Conservation (phyloP, 768 basidiomycete genomes). For the Pleurotus djamor region DNA sequence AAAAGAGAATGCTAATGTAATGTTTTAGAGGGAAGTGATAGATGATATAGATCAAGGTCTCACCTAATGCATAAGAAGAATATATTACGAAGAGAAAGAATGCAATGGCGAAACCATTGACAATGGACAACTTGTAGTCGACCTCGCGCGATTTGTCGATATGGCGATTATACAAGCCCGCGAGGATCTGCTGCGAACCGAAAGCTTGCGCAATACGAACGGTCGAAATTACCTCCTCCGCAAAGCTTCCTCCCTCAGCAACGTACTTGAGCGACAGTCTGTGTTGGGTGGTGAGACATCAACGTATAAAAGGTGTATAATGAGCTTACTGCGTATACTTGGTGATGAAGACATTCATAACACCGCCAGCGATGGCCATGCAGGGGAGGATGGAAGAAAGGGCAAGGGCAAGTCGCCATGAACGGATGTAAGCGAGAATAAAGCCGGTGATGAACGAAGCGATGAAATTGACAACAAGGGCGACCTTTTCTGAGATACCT, state of each 20-base stretch:
- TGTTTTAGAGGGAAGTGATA: too few relatives aligned
- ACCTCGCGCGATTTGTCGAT: slow-evolving; percentile 50
- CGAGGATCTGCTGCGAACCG: slow-evolving; percentile 68
- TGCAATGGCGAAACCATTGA: slow-evolving; percentile 60
- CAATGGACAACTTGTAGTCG: slow-evolving; percentile 60
- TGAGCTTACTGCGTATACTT: slow-evolving; percentile 63
- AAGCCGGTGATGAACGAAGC: slow-evolving; percentile 81
- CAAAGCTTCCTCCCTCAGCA: slow-evolving; percentile 78
- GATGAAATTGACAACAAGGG: slow-evolving; percentile 62
- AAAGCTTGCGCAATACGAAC: slow-evolving; percentile 92
- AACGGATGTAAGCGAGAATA: slow-evolving; percentile 62
- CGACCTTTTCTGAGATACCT: slow-evolving; percentile 89
- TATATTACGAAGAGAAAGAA: slow-evolving; percentile 87
- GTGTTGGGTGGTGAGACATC: neutral
- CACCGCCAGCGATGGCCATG: slow-evolving; percentile 67
- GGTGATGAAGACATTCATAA: slow-evolving; percentile 71
- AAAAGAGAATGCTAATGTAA: slow-evolving; percentile 70
- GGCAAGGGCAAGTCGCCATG: slow-evolving; percentile 84
- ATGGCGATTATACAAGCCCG: slow-evolving; percentile 63
- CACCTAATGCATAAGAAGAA: slow-evolving; percentile 65
- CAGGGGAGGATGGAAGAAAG: slow-evolving; percentile 82
- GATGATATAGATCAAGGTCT: slow-evolving; percentile 11
- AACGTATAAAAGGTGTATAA: neutral
- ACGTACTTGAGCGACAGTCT: slow-evolving; percentile 72
- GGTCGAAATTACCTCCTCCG: slow-evolving; percentile 91